These are phyloP conservation scores for Cubamyces sp. DNA, from an alignment of 768 basidiomycete species.

Conservation along the genomic window DNA sequence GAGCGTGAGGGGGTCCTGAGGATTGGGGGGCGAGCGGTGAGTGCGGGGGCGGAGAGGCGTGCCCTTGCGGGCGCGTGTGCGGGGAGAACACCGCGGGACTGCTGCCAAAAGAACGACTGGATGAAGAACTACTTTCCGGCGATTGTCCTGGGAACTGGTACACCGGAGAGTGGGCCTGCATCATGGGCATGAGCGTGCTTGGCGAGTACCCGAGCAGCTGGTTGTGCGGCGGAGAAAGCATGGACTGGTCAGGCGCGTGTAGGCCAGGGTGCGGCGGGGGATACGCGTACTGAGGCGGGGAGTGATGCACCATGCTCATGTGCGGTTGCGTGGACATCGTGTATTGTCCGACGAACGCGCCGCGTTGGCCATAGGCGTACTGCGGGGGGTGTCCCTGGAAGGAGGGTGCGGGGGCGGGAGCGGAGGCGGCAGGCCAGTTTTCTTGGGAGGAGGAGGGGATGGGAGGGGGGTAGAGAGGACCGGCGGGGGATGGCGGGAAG, in stretches of 20 bases:
- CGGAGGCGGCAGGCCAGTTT: conserved; percentile 33
- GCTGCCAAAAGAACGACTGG: conserved; percentile 32
- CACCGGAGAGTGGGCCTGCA: conserved; percentile 41
- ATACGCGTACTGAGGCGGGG: conserved; percentile 33
- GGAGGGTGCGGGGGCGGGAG: conserved; percentile 24
- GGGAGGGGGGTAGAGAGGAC: conserved; percentile 19
- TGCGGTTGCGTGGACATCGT: conserved; percentile 45
- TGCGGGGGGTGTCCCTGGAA: conserved; percentile 33
- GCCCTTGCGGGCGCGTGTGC: conserved; percentile 19
- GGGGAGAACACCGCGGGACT: conserved; percentile 25
- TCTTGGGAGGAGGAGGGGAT: conserved; percentile 24
- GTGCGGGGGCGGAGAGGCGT: conserved; percentile 31
- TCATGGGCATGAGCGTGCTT: conserved; percentile 46
- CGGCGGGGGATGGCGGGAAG: conserved; percentile 27
- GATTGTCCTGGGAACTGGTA: conserved; percentile 44
- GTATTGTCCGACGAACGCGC: conserved; percentile 50
- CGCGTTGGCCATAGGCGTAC: conserved; percentile 35
- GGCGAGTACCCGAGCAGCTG: conserved; percentile 33
- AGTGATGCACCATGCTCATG: conserved; percentile 28
- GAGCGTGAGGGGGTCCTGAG: conserved; percentile 19
- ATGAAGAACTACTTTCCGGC: conserved; percentile 37
- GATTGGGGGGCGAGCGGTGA: conserved; percentile 21
- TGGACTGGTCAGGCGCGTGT: conserved; percentile 41
- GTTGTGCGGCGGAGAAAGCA: conserved; percentile 42
- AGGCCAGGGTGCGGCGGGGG: conserved; percentile 43